A percentile compares a stretch with the other conserved stretches of the same genome.
These are phyloP conservation scores for Neurospora sp. DNA, from an alignment of 495 filamentous ascomycete species.

Conservation along the genomic window DNA sequence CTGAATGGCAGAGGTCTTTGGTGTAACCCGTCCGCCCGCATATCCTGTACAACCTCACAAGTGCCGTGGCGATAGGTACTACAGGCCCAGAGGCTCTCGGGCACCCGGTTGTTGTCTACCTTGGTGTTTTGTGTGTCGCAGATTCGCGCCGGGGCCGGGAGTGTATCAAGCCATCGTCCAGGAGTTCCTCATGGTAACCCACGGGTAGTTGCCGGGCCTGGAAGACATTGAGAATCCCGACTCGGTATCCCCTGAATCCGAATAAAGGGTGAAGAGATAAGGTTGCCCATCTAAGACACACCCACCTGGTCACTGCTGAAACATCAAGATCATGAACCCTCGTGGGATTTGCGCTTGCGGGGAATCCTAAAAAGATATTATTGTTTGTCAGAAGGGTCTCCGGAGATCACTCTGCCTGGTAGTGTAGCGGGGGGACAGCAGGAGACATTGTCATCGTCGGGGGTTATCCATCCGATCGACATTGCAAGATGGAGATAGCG, in stretches of 20 bases:
- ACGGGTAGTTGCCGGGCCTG: not conserved
- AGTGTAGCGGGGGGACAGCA: not conserved
- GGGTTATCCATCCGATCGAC: not conserved
- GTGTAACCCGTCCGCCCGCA: not conserved
- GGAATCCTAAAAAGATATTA: not conserved
- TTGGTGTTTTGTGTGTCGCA: not conserved
- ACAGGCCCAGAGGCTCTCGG: not conserved
- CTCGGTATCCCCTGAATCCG: not conserved
- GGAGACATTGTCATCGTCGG: not conserved
- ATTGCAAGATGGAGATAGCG: not conserved
- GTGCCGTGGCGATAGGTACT: not conserved
- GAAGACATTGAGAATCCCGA: not conserved
- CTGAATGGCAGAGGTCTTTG: not conserved
- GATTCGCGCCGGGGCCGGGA: not conserved
- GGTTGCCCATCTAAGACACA: not conserved
- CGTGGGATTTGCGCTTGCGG: not conserved
- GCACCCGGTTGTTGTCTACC: not conserved
- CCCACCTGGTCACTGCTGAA: not conserved
- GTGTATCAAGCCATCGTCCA: not conserved
- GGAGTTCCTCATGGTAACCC: not conserved
- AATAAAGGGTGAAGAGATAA: not conserved
- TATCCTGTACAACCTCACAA: not conserved
- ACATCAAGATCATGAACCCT: not conserved
- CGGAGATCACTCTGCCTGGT: not conserved
- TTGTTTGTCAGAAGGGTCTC: not conserved